Evolutionary conservation across 2,329 filamentous ascomycete genomes (phyloP), one percentile per base, ranked within the genome.

Genomic region (Calonectria montana): DNA sequence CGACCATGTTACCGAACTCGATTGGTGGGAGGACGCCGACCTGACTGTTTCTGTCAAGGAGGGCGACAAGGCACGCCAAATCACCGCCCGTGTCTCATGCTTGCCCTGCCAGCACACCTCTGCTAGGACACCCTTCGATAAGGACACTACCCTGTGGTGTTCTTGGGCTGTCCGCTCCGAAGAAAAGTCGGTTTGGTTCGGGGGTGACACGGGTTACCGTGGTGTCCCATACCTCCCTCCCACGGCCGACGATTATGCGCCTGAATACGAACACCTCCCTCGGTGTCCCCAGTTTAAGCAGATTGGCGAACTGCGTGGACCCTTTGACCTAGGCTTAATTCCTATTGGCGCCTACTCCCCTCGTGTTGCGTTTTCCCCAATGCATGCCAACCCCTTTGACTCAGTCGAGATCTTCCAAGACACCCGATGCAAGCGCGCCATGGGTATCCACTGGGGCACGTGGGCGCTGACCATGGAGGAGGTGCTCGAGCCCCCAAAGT

Each of bases 371-470:
- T 96, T 97, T 87, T 95, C 92, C 57, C 86, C 91, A 23, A 92
- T 97, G 88, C 96, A 98, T 82, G 93, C 94, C 9, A 94, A 97
- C 81, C 96, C 96, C 0, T 92, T 91, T 76, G 96, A 98, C 81
- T 90, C 93, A 0, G 95, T 98, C 43, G 94, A 97, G 78, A 98
- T 98, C 77, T 98, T 98, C 83, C 83, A 87, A 8, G 96, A 98
- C 78, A 97, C 94, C 1, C 89, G 89, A 76, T 98, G 96, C 85
- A 87, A 90, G 78, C 87, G 85, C 21, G 96, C 95, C 25, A 88
- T 98, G 85, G 96, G 91, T 2, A 98, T 98, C 77, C 96, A 98
- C 81, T 98, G 96, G 95, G 96, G 95, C 2, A 92, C 94, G 0
- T 98, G 96, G 95, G 92, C 94, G 0, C 83, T 98, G 76, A 98